phyloP scores from a whole-genome alignment of 345 rosid species.

The Euphorbia pulcherrima region DNA sequence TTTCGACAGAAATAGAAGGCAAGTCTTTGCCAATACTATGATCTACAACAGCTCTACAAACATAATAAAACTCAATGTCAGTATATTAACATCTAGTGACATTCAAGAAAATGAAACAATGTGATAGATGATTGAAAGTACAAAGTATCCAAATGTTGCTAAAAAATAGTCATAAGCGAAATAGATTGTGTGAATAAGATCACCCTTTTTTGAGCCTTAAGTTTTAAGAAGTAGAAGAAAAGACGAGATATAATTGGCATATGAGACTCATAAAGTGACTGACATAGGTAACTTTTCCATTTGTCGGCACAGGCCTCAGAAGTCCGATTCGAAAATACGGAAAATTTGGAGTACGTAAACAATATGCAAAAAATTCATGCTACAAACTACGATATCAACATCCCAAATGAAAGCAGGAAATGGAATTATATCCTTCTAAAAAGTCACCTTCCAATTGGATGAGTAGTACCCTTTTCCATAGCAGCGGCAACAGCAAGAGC shows the following conservation, averaged over 20 bases:
- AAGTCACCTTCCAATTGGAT: slow-evolving; percentile 93
- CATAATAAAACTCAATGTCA: slow-evolving; percentile 11
- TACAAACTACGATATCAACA: not conserved
- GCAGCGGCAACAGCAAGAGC: slow-evolving; percentile 99
- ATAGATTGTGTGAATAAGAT: not conserved
- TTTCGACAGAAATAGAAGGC: slow-evolving; percentile 75
- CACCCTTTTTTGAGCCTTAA: not conserved
- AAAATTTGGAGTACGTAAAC: not conserved
- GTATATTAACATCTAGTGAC: slow-evolving; percentile 15
- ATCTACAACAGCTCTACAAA: slow-evolving; percentile 89
- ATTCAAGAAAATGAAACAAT: slow-evolving; percentile 1
- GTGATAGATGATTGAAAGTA: not conserved
- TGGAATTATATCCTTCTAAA: not conserved
- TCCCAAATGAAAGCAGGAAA: not conserved
- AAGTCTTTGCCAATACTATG: slow-evolving; percentile 88
- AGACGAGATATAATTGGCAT: not conserved
- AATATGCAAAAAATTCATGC: not conserved
- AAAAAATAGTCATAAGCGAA: not conserved
- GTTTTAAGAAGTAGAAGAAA: not conserved
- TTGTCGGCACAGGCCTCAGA: not conserved
- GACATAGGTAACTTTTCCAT: not conserved
- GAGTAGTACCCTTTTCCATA: slow-evolving; percentile 99
- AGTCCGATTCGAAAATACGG: not conserved
- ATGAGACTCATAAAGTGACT: not conserved
- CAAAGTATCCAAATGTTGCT: not conserved